Base-by-base conservation (phyloP, 2,329 filamentous ascomycete species). In the Aureobasidium melanogenum region DNA sequence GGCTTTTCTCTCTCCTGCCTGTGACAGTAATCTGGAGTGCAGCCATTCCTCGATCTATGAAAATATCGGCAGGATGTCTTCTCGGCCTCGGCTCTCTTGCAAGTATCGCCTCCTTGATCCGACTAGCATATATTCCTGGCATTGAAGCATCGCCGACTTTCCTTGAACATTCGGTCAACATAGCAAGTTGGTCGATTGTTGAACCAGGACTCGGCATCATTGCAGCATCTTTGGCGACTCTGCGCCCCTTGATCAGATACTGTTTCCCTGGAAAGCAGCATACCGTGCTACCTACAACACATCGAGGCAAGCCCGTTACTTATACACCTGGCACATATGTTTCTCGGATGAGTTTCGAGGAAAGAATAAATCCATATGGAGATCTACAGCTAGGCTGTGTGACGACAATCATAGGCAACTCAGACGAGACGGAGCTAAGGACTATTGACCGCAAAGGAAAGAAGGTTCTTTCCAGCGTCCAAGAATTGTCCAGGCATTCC, bases 41-140 rank as follows among this genome's bases (percentile, higher is more conserved):
- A 32, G 48, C 59, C 8, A 61, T 79, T 67, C 74, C 74, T 36
- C 63, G 64, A 15, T 69, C 69, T 7, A 72, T 75, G 41, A 79
- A 78, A 63, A 55, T 75, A n/a, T 76, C 74, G 0, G 74, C 78
- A 0, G 68, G 71, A 26, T 62, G 74, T 5, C 68, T 79, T 47
- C 70, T 79, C 36, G 68, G 71, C 4, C 67, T 79, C n/a, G 77
- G 73, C n/a, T 64, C 64, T 43, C 54, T 64, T 9, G 69, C 66
- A 6, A 68, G 67, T 44, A 64, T 68, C 12, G 62, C 67, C 17
- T 67, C 66, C 14, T 39, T 70, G 34, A 61, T 70, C 7, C 64
- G 68, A 10, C 63, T 70, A 34, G 36, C 51, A 7, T 69, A 66
- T 38, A 66, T 70, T 14, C 55, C 62, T 26, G 64, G 63, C n/a